Evolutionary conservation across 305 asterid species (phyloP).

Genomic region (Plantago rigida): DNA sequence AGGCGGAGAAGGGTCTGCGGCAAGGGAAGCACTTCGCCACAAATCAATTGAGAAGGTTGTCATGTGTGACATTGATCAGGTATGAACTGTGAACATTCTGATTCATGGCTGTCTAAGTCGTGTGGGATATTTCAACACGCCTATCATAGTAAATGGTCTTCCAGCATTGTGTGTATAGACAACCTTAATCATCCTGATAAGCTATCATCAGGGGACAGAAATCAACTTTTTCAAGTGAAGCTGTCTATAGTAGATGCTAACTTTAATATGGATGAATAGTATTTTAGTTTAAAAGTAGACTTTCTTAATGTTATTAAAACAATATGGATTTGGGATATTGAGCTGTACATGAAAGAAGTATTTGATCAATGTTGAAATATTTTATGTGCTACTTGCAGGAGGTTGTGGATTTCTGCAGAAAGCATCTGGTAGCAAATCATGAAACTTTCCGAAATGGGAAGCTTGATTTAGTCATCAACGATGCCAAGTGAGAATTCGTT

Average conservation of each 20-base stretch:
- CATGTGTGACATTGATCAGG: slow-evolving; percentile 97
- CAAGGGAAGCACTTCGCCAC: slow-evolving; percentile 88
- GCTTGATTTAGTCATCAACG: slow-evolving; percentile 81
- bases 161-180: background rate
- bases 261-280: too few species aligned
- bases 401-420: slow-evolving; percentile 81
- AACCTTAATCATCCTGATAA: slow-evolving; percentile 19
- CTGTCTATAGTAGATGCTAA: background rate
- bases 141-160: too few species aligned
- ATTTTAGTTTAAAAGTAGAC: background rate
- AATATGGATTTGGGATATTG: too few species aligned
- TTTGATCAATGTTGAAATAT: background rate
- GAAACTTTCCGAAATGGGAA: slow-evolving; percentile 67
- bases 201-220: slow-evolving; percentile 17
- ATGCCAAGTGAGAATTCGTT: slow-evolving; percentile 58
- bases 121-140: background rate
- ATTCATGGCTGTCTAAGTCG: too few species aligned
- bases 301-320: background rate
- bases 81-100: slow-evolving; percentile 4
- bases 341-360: too few species aligned
- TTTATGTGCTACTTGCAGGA: slow-evolving; percentile 43
- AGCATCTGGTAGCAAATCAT: slow-evolving; percentile 70
- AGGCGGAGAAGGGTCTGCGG: slow-evolving; percentile 96
- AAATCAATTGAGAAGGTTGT: slow-evolving; percentile 68
- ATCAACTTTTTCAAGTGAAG: slow-evolving; percentile 1